Conservation (phyloP, 371 early-diverging fungal species). For the Mortierella sp. region DNA sequence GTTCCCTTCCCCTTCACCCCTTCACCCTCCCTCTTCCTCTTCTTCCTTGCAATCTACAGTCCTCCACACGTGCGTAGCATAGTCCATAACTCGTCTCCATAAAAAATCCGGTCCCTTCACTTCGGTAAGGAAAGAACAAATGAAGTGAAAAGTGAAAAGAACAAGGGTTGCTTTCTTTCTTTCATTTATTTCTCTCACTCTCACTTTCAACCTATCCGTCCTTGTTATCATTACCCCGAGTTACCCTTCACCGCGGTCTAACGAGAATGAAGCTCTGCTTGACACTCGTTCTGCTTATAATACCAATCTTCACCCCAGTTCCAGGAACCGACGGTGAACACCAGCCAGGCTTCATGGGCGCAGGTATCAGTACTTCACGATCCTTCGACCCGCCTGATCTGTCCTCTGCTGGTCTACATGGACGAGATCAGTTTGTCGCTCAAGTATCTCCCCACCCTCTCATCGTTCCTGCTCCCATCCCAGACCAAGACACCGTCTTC, state of each 20-base stretch:
- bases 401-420: neutral
- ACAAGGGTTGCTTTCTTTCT: neutral
- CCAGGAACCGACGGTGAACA: neutral
- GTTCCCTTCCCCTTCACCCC: neutral
- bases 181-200: neutral
- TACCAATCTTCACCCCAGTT: constrained; percentile 8
- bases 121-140: neutral
- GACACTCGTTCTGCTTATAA: constrained; percentile 10
- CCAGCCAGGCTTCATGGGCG: constrained; percentile 3
- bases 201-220: neutral
- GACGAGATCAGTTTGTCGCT: neutral
- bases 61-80: neutral
- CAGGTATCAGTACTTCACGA: neutral
- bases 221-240: neutral
- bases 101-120: neutral
- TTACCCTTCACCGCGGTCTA: neutral
- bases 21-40: neutral
- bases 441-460: neutral
- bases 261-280: constrained; percentile 17
- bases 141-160: neutral
- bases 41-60: neutral
- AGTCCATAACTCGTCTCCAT: neutral
- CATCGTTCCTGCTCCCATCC: constrained; percentile 4
- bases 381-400: constrained; percentile 6
- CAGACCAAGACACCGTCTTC: constrained; percentile 14